Conservation (phyloP, 179 eudicot species). For the Camellia oleifera region DNA sequence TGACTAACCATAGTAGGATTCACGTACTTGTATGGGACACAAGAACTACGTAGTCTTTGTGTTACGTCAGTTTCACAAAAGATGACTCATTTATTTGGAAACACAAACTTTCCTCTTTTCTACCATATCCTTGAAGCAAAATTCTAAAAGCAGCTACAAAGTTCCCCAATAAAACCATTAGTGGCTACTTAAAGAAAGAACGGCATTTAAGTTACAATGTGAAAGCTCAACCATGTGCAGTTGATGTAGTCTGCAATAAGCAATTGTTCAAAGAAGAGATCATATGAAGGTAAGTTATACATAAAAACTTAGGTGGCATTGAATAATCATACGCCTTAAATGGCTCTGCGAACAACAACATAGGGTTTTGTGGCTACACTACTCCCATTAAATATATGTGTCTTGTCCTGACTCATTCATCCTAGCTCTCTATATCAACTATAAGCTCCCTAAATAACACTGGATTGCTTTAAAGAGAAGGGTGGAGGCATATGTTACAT, state of each 20-base stretch:
- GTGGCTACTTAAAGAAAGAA: neutral
- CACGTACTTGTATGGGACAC: neutral
- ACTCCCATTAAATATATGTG: neutral
- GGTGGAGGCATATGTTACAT: neutral
- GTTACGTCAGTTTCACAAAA: neutral
- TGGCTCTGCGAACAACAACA: neutral
- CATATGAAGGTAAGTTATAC: neutral
- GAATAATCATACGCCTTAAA: neutral
- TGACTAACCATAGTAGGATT: neutral
- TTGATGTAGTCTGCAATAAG: neutral
- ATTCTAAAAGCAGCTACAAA: neutral
- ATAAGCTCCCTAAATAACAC: neutral
- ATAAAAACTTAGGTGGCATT: neutral
- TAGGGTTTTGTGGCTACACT: neutral
- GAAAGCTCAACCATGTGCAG: neutral
- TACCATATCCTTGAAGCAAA: neutral
- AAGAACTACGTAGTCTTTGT: neutral
- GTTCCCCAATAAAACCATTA: neutral
- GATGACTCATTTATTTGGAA: neutral
- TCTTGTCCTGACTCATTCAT: neutral
- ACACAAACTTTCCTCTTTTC: neutral
- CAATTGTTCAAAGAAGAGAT: conserved; percentile 10
- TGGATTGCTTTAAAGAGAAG: neutral
- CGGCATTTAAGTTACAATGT: neutral
- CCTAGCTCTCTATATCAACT: neutral